A percentile compares a stretch with the other conserved stretches of the same genome.
Evolutionary conservation across 129 eudicot species (phyloP).

Genomic region (Dittrichia graveolens): DNA sequence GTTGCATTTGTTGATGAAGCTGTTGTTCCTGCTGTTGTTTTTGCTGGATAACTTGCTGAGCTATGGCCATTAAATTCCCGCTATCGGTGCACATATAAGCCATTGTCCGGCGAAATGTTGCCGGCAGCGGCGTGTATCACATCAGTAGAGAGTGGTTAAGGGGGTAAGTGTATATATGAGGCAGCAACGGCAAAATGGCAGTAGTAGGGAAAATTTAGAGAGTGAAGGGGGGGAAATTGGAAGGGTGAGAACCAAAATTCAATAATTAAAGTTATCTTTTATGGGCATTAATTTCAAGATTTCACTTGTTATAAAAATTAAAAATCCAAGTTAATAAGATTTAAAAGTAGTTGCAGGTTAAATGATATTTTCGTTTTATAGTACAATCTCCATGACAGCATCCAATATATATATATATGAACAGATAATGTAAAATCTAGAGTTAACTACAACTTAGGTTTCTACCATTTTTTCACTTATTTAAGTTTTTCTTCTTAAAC

Average conservation of each 20-base stretch:
- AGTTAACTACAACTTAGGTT: too few relatives aligned
- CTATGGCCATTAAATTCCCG: slow-evolving; percentile 98
- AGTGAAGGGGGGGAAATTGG: slow-evolving; percentile 37
- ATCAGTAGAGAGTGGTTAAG: slow-evolving; percentile 30
- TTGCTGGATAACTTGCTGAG: slow-evolving; percentile 93
- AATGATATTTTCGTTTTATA: too few relatives aligned
- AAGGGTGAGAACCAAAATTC: slow-evolving; percentile 24
- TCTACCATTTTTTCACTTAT: too few relatives aligned
- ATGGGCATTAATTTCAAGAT: not conserved
- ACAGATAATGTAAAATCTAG: too few relatives aligned
- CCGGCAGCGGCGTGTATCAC: slow-evolving; percentile 42
- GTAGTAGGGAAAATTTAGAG: slow-evolving; percentile 25
- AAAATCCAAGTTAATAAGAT: too few relatives aligned
- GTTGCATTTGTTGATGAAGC: slow-evolving; percentile 43
- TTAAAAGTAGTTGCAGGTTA: too few relatives aligned
- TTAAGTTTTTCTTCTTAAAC: too few relatives aligned
- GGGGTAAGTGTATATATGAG: slow-evolving; percentile 16
- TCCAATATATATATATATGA: too few relatives aligned
- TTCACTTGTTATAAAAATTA: not conserved
- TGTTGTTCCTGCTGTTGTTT: slow-evolving; percentile 89
- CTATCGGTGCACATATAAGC: slow-evolving; percentile 97
- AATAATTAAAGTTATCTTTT: slow-evolving; percentile 29
- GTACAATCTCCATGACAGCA: too few relatives aligned
- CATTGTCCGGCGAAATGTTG: slow-evolving; percentile 58
- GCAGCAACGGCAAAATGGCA: slow-evolving; percentile 36